Evolutionary conservation across 139 green algal species (phyloP).

Genomic region (Chlamydomonas eustigma): DNA sequence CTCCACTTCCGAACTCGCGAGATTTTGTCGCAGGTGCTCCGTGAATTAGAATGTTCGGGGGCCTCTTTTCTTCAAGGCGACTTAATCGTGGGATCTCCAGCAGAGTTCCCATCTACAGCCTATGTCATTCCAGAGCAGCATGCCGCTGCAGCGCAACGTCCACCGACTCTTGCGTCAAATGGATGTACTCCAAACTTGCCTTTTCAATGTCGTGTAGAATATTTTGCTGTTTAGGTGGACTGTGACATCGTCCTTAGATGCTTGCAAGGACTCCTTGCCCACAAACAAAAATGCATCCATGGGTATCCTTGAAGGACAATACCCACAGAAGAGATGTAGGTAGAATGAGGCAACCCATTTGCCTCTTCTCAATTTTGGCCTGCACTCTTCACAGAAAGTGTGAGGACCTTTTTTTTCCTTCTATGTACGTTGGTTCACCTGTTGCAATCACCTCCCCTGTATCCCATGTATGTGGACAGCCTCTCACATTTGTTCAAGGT

Average conservation of each 20-base stretch:
- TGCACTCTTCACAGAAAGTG: neutral
- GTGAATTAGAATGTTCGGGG: neutral
- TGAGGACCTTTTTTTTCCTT: neutral
- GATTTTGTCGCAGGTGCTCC: neutral
- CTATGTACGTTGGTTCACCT: neutral
- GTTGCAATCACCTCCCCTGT: neutral
- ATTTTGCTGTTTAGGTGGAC: conserved; percentile 1
- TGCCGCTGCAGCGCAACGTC: too few relatives aligned
- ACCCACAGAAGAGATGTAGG: too few relatives aligned
- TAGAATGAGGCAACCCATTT: too few relatives aligned
- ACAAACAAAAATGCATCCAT: neutral
- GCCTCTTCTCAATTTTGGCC: too few relatives aligned
- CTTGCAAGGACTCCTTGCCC: neutral
- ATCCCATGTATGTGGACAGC: neutral
- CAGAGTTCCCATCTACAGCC: too few relatives aligned
- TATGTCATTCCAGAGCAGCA: too few relatives aligned
- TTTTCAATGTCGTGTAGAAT: neutral
- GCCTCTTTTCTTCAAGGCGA: conserved; percentile 2
- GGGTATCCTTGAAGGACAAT: neutral
- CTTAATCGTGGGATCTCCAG: neutral
- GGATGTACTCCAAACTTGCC: neutral
- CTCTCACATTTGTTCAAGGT: too few relatives aligned
- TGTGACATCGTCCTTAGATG: neutral
- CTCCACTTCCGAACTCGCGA: too few relatives aligned
- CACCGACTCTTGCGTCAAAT: too few relatives aligned